Percentiles rank a stretch among this genome's conserved stretches.
phyloP scores from a whole-genome alignment of 345 rosid species.

The Pistacia integerrima region DNA sequence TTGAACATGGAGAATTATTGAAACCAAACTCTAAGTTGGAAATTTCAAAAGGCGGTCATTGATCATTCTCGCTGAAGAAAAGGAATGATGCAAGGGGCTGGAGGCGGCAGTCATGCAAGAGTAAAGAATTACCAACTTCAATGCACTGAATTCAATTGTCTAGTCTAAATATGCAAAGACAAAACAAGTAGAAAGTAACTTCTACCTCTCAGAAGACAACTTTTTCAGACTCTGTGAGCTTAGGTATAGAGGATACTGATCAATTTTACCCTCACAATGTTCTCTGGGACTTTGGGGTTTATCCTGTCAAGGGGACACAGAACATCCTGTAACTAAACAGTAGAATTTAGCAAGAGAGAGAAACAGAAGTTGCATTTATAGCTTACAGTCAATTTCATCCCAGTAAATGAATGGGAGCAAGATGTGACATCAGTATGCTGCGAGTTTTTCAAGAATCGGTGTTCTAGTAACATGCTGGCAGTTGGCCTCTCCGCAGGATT shows the following conservation, averaged over 20 bases:
- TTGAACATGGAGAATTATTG: constrained; percentile 52
- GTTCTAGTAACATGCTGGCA: constrained; percentile 75
- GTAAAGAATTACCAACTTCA: constrained; percentile 15
- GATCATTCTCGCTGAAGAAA: constrained; percentile 57
- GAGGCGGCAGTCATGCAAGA: constrained; percentile 31
- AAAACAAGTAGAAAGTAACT: neutral
- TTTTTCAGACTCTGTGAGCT: constrained; percentile 27
- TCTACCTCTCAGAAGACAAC: constrained; percentile 53
- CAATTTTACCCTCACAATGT: constrained; percentile 43
- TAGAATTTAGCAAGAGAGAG: neutral
- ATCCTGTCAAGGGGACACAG: constrained; percentile 46
- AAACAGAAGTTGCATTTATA: constrained; percentile 6
- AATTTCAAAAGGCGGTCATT: constrained; percentile 40
- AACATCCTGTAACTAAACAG: neutral
- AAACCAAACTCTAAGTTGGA: constrained; percentile 41
- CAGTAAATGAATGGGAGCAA: constrained; percentile 35
- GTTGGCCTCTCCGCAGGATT: constrained; percentile 89
- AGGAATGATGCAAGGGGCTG: constrained; percentile 52
- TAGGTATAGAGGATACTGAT: constrained; percentile 33
- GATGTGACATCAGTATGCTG: constrained; percentile 41
- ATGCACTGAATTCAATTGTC: constrained; percentile 1
- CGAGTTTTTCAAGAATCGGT: constrained; percentile 59
- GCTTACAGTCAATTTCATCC: constrained; percentile 55
- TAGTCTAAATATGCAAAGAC: constrained; percentile 1
- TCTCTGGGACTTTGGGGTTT: constrained; percentile 37